Evolutionary conservation across 2,329 filamentous ascomycete genomes (phyloP).

Genomic region (Exophiala sp.): DNA sequence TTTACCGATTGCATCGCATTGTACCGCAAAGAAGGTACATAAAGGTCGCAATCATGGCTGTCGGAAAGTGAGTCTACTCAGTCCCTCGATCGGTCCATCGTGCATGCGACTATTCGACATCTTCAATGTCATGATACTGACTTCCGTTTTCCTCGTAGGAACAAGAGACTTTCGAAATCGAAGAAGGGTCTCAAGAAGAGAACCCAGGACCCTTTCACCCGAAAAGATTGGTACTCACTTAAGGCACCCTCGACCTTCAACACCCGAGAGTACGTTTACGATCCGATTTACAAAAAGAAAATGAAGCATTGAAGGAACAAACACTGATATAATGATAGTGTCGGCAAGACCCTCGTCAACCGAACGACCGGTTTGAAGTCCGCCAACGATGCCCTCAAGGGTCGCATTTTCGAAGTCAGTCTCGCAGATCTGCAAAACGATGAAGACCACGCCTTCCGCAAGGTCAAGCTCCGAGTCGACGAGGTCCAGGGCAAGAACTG

Average conservation of each 20-base stretch:
- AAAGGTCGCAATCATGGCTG: constrained; percentile 62
- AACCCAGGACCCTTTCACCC: constrained; percentile 92
- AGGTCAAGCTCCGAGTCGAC: constrained; percentile 97
- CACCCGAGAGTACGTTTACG: constrained; percentile 78
- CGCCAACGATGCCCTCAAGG: constrained; percentile 98
- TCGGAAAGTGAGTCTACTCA: constrained; percentile 64
- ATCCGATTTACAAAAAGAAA: constrained; percentile 23
- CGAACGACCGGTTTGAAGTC: constrained; percentile 99
- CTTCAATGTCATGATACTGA: background rate
- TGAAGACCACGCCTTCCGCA: constrained; percentile 99
- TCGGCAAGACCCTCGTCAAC: constrained; percentile 99
- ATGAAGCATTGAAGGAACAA: constrained; percentile 9
- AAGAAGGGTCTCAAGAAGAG: constrained; percentile 99
- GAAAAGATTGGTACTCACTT: constrained; percentile 99
- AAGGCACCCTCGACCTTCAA: constrained; percentile 98
- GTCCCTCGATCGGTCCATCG: background rate
- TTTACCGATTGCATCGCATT: no score
- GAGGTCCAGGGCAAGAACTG: constrained; percentile 99
- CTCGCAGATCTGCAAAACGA: constrained; percentile 99
- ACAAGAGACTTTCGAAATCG: constrained; percentile 99
- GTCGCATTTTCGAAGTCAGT: constrained; percentile 97
- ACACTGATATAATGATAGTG: constrained; percentile 58
- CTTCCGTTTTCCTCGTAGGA: constrained; percentile 53
- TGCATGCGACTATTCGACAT: no score
- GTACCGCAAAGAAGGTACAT: background rate